Conservation (phyloP, 164 flowering plant genomes). For the Chimonanthus salicifolius region DNA sequence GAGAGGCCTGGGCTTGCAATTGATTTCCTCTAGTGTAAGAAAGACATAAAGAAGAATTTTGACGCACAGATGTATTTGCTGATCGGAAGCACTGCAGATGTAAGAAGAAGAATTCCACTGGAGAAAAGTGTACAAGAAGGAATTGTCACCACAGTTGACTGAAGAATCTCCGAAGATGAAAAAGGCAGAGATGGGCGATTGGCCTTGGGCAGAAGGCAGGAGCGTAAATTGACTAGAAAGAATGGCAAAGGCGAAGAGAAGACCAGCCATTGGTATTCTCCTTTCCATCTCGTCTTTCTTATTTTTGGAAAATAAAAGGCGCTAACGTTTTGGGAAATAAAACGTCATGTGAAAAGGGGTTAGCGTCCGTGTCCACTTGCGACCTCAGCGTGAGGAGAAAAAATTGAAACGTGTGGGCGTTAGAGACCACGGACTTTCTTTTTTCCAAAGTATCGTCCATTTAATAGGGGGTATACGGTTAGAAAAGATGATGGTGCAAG, state of each 20-base stretch:
- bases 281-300: not conserved
- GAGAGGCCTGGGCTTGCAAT: conserved; percentile 14
- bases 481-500: too few relatives aligned
- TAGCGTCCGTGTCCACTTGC: too few relatives aligned
- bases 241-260: not conserved
- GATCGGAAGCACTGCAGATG: conserved; percentile 43
- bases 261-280: not conserved
- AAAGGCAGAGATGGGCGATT: conserved; percentile 24
- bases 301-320: too few relatives aligned
- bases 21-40: not conserved
- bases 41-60: not conserved
- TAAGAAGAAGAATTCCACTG: conserved; percentile 32
- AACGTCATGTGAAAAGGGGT: too few relatives aligned
- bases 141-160: conserved; percentile 66
- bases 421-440: too few relatives aligned
- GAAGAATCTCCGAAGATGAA: conserved; percentile 71
- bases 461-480: too few relatives aligned
- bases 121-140: conserved; percentile 35
- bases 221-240: conserved; percentile 2
- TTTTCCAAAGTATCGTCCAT: too few relatives aligned
- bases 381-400: too few relatives aligned
- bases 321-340: too few relatives aligned
- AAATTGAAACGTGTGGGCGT: too few relatives aligned
- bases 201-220: not conserved
- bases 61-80: not conserved